Evolutionary conservation across 2,329 filamentous ascomycete genomes (phyloP).

Genomic region (Colletotrichum sp.): DNA sequence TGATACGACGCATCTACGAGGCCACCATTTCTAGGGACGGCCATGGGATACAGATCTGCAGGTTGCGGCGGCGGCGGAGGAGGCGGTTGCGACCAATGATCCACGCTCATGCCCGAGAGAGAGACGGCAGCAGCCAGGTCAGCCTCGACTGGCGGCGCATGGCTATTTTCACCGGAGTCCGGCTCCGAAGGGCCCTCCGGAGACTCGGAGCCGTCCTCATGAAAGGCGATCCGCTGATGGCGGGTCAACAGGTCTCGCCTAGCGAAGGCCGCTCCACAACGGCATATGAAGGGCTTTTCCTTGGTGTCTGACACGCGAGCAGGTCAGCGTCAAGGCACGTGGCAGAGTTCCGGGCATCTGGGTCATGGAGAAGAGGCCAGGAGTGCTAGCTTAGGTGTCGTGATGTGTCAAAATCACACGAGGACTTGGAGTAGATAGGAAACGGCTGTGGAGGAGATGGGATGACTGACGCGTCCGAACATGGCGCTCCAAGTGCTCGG

Average conservation of each 20-base stretch:
- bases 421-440: not conserved
- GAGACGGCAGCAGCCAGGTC: slow-evolving; percentile 33
- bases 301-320: slow-evolving; percentile 43
- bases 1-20: slow-evolving; percentile 24
- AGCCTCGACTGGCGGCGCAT: slow-evolving; percentile 29
- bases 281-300: slow-evolving; percentile 51
- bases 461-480: slow-evolving; percentile 47
- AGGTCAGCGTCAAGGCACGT: slow-evolving; percentile 1
- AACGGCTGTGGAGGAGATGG: not conserved
- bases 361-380: not conserved
- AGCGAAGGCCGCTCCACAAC: slow-evolving; percentile 48
- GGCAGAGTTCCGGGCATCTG: not conserved
- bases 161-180: slow-evolving; percentile 30
- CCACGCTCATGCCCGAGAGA: slow-evolving; percentile 35
- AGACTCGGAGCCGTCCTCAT: slow-evolving; percentile 30
- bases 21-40: not conserved
- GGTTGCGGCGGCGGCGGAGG: not conserved
- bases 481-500: slow-evolving; percentile 51
- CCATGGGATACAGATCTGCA: slow-evolving; percentile 7
- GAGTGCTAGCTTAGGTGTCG: not conserved
- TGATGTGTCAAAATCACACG: not conserved
- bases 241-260: slow-evolving; percentile 49
- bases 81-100: slow-evolving; percentile 26
- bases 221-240: slow-evolving; percentile 44
- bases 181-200: slow-evolving; percentile 16